Base-by-base conservation (phyloP, 805 yeast genomes). In the Yarrowia phangngaensis region DNA sequence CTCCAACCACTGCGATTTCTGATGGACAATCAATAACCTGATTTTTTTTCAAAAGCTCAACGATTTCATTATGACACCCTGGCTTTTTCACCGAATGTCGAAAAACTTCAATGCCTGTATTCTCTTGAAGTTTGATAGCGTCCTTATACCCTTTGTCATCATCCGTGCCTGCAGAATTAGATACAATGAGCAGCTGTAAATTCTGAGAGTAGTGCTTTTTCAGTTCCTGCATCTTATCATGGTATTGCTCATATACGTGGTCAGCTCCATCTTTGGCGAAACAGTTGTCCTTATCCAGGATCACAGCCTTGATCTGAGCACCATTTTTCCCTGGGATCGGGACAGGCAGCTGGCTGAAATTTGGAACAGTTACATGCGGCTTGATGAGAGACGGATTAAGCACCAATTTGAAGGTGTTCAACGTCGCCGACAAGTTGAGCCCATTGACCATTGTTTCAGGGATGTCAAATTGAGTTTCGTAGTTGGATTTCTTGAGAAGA, bases 261-360 rank as follows among this genome's bases (percentile, higher is more conserved):
- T 81, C 83, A 52, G 79, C 84, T 50, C 85, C 84, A 26, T 89
- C 89, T 52, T 76, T 74, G 4, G 98, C 95, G 62, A 92, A 84
- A 60, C 97, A 90, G 64, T 92, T 92, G 66, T 92, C 98, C 63
- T 92, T 92, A 61, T 92, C 98, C 19, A 92, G 69, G 0, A 92
- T 90, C 1, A 89, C 73, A 0, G 88, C 95, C 58, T 78, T 81
- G 51, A 85, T 82, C 4, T 57, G 57, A 38, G 65, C 51, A 52
- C 51, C 20, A 6, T n/a, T 27, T n/a, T 16, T 24, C 12, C 58
- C 45, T 1, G 19, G 62, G 41, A 49, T 54, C 31, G 92, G 85
- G 3, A 82, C 61, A 0, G 80, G 74, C 3, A 84, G 61, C 43
- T 76, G 74, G 56, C 77, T 80, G 56, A 83, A 82, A 0, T 79